Conservation (phyloP, 306 rosid genomes). For the Delonix regia region DNA sequence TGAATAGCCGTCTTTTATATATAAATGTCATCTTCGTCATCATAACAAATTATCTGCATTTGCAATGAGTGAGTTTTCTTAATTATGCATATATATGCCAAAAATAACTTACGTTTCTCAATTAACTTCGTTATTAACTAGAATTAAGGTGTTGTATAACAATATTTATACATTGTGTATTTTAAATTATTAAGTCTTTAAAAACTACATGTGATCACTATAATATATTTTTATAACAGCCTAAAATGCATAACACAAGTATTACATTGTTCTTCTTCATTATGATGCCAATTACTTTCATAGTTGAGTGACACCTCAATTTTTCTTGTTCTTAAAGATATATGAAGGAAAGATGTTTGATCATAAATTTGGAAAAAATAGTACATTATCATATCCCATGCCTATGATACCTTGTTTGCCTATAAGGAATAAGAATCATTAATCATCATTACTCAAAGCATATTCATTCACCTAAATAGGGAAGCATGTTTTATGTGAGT, state of each 20-base stretch:
- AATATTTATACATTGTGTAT: too few species aligned
- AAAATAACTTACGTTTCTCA: not conserved
- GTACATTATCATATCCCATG: constrained; percentile 39
- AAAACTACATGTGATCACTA: too few species aligned
- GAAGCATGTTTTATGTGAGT: constrained; percentile 30
- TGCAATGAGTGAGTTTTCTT: too few species aligned
- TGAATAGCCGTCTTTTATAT: constrained; percentile 4
- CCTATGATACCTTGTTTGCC: constrained; percentile 34
- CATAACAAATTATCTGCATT: not conserved
- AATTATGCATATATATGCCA: not conserved
- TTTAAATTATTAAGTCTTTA: too few species aligned
- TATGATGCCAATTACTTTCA: constrained; percentile 1
- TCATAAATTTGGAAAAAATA: constrained; percentile 34
- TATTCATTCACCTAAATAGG: constrained; percentile 36
- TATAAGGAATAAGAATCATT: constrained; percentile 39
- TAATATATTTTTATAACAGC: too few species aligned
- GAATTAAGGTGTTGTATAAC: too few species aligned
- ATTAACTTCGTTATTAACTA: too few species aligned
- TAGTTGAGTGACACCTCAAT: constrained; percentile 26
- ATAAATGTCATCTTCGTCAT: not conserved
- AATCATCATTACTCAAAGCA: constrained; percentile 42
- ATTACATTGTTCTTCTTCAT: not conserved
- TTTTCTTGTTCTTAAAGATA: constrained; percentile 40
- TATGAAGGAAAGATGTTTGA: not conserved
- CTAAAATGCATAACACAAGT: too few species aligned